Conservation (phyloP, 2,329 filamentous ascomycete genomes). For the Teratosphaeria viscida region DNA sequence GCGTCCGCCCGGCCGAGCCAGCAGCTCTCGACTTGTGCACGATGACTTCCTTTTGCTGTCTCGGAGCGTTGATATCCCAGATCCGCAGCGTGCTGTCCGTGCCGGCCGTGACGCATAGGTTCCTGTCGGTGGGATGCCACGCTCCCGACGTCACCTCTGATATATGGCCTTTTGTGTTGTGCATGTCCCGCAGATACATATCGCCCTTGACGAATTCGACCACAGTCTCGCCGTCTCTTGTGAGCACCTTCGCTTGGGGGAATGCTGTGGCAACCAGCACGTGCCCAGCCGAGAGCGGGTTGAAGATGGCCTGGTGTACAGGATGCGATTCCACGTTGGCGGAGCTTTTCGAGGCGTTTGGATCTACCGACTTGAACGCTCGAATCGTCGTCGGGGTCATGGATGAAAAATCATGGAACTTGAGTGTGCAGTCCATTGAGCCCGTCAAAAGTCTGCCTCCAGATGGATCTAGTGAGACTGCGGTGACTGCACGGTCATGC, state of each 20-base stretch:
- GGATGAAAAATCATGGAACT: slow-evolving; percentile 87
- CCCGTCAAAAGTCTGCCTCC: slow-evolving; percentile 81
- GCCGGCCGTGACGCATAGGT: slow-evolving; percentile 79
- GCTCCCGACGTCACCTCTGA: slow-evolving; percentile 81
- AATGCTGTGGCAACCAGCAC: slow-evolving; percentile 83
- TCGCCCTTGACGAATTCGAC: slow-evolving; percentile 93
- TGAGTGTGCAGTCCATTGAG: slow-evolving; percentile 81
- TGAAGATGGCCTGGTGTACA: slow-evolving; percentile 79
- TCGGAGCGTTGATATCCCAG: slow-evolving; percentile 84
- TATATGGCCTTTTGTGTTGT: slow-evolving; percentile 94
- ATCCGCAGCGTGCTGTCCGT: slow-evolving; percentile 93
- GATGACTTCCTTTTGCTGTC: slow-evolving; percentile 83
- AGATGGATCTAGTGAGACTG: slow-evolving; percentile 71
- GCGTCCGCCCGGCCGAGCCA: slow-evolving; percentile 77
- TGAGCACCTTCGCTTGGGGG: slow-evolving; percentile 80
- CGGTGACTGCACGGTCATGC: slow-evolving; percentile 78
- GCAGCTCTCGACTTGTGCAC: slow-evolving; percentile 90
- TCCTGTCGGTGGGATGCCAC: slow-evolving; percentile 81
- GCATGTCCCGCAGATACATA: slow-evolving; percentile 95
- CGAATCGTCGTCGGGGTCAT: slow-evolving; percentile 93
- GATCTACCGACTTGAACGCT: slow-evolving; percentile 86
- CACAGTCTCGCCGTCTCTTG: slow-evolving; percentile 74
- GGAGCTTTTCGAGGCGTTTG: slow-evolving; percentile 64
- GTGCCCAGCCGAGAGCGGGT: slow-evolving; percentile 65
- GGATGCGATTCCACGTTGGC: slow-evolving; percentile 73